phyloP scores from a whole-genome alignment of 2,329 filamentous ascomycete species.

The Beauveria varroae region DNA sequence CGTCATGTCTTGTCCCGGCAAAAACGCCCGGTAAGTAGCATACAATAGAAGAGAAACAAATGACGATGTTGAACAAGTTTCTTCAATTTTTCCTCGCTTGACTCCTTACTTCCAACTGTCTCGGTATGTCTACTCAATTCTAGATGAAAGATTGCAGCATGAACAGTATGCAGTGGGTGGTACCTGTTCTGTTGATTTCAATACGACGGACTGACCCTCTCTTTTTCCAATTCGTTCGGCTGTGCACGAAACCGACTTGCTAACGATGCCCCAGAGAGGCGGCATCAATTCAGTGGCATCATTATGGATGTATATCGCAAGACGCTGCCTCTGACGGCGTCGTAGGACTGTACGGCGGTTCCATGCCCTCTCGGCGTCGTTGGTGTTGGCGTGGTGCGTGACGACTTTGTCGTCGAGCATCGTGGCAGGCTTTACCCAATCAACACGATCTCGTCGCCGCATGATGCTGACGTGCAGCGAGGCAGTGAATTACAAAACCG shows the following conservation, averaged over 20 bases:
- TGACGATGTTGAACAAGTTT: background rate
- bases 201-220: slow-evolving; percentile 99
- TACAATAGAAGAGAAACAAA: background rate
- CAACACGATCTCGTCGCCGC: slow-evolving; percentile 97
- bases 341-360: slow-evolving; percentile 99
- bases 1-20: background rate
- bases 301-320: slow-evolving; percentile 95
- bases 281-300: slow-evolving; percentile 99
- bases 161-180: slow-evolving; percentile 72
- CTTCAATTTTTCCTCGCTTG: background rate
- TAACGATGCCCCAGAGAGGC: slow-evolving; percentile 98
- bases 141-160: background rate
- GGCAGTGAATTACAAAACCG: slow-evolving; percentile 99
- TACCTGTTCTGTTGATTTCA: slow-evolving; percentile 99
- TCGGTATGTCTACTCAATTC: background rate
- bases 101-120: background rate
- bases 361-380: slow-evolving; percentile 98
- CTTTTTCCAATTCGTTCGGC: slow-evolving; percentile 99
- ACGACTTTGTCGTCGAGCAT: slow-evolving; percentile 99
- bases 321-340: slow-evolving; percentile 99
- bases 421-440: slow-evolving; percentile 87
- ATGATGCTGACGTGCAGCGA: slow-evolving; percentile 99
- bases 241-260: slow-evolving; percentile 99
- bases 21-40: background rate
- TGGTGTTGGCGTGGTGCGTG: slow-evolving; percentile 96